A percentile compares a stretch with the other conserved stretches of the same genome.
These are phyloP conservation scores for Arthroderma sp. DNA, from an alignment of 2,329 filamentous ascomycete genomes.

Conservation along the genomic window DNA sequence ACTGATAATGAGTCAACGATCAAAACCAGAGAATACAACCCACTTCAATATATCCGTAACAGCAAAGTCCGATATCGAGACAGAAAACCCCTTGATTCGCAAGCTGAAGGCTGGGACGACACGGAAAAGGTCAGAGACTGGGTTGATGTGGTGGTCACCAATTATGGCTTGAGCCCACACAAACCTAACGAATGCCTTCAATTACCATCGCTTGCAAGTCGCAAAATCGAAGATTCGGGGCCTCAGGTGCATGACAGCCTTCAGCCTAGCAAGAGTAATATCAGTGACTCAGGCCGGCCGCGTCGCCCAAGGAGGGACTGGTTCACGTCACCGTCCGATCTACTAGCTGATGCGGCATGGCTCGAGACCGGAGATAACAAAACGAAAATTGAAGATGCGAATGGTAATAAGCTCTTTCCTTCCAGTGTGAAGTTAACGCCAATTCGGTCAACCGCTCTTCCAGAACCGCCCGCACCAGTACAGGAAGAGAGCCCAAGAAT, in stretches of 20 bases:
- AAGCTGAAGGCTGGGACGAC: conserved; percentile 65
- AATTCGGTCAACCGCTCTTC: too few relatives aligned
- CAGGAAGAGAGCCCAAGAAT: too few relatives aligned
- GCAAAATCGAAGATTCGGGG: background rate
- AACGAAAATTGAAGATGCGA: conserved; percentile 62
- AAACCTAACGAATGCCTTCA: conserved; percentile 32
- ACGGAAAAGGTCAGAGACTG: conserved; percentile 58
- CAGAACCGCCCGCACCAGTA: too few relatives aligned
- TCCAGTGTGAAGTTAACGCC: conserved; percentile 8
- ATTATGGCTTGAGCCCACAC: conserved; percentile 30
- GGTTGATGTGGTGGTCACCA: conserved; percentile 56
- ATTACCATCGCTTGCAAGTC: conserved; percentile 31
- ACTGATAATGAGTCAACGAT: conserved; percentile 13
- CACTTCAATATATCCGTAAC: conserved; percentile 83
- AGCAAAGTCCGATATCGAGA: conserved; percentile 71
- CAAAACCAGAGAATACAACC: conserved; percentile 62
- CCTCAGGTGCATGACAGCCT: conserved; percentile 1
- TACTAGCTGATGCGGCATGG: conserved; percentile 86
- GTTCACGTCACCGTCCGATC: conserved; percentile 68
- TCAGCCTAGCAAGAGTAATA: conserved; percentile 13
- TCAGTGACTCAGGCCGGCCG: conserved; percentile 41
- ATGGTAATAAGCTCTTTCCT: conserved; percentile 57
- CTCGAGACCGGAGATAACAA: conserved; percentile 72
- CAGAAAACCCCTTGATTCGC: conserved; percentile 58
- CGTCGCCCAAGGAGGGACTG: conserved; percentile 71